Evolutionary conservation across 2,329 filamentous ascomycete genomes (phyloP), one percentile per base, ranked within the genome.

Genomic region (Alternaria sp.): DNA sequence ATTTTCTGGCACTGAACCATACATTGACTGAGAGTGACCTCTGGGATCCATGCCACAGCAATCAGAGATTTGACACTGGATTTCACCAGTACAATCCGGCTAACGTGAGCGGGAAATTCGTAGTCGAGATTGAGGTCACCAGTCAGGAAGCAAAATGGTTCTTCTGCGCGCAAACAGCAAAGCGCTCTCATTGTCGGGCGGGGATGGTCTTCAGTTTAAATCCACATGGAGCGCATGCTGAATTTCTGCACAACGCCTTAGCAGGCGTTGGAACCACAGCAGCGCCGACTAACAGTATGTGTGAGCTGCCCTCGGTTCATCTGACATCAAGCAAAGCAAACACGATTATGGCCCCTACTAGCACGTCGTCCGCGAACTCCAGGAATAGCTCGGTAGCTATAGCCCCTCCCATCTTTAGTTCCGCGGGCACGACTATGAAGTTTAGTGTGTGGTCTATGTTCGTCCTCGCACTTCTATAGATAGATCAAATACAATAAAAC

Each of bases 191-290:
- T 28, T 68, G 57, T 45, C n/a, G 60, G 6, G 34, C 58, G 18
- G 60, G 63, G 7, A 68, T 68, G 51, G 58, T 61, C 11, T 54
- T 54, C 9, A 64, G 56, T 51, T 38, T 68, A 10, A 68, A 66
- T 48, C 57, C 57, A 20, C 20, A 49, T 28, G 57, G 57, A 30
- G 20, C 12, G 2, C 48, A 65, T 16, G n/a, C 52, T 25, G n/a
- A 61, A 18, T 67, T 65, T 27, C 14, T 65, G 4, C 38, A 60
- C 6, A 65, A 67, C 38, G 57, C 57, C 16, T 40, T 64, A 12
- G 43, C 16, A 18, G 28, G 27, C 25, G 25, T 48, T 48, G 16
- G 16, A 25, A 7, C 22, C 14, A 28, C 9, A 27, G 16, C 22
- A 48, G 14, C 44, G 20, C 27, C 16, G 10, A 48, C 44, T 28